A percentile compares a stretch with the other conserved stretches of the same genome.
These are phyloP conservation scores for Tricholoma hemisulphureum DNA, from an alignment of 768 basidiomycete species.

Conservation along the genomic window DNA sequence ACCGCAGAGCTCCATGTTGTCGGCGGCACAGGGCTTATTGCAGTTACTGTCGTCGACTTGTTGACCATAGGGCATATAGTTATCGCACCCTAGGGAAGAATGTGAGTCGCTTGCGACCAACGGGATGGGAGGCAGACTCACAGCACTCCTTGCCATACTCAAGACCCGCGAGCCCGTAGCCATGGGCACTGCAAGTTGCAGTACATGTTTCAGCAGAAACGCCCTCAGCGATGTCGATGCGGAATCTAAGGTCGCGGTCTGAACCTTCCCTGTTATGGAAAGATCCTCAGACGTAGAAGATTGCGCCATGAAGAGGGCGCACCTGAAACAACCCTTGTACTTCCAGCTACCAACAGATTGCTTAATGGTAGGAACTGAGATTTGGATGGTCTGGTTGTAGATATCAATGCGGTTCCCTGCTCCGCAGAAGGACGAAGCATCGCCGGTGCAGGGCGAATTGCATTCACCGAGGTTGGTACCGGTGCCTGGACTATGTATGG, in stretches of 20 bases:
- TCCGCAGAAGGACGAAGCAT: conserved; percentile 42
- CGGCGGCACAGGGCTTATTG: conserved; percentile 43
- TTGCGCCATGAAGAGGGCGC: not conserved
- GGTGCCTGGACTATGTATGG: not conserved
- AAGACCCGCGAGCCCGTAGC: conserved; percentile 47
- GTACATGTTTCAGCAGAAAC: conserved; percentile 21
- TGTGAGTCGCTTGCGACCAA: not conserved
- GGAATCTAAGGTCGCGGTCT: conserved; percentile 12
- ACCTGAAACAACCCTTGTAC: conserved; percentile 44
- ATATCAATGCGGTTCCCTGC: conserved; percentile 43
- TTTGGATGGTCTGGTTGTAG: conserved; percentile 41
- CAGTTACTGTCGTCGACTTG: conserved; percentile 31
- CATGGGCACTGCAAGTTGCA: conserved; percentile 11
- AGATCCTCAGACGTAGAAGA: not conserved
- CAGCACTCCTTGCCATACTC: conserved; percentile 42
- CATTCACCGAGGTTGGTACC: conserved; percentile 28
- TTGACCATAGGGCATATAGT: conserved; percentile 14
- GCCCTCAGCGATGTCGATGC: conserved; percentile 6
- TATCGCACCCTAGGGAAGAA: conserved; percentile 18
- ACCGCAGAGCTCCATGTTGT: conserved; percentile 45
- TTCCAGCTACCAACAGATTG: conserved; percentile 42
- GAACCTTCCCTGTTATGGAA: conserved; percentile 5
- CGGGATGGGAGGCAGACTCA: conserved; percentile 2
- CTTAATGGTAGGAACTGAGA: conserved; percentile 36
- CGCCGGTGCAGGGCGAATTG: conserved; percentile 42